Percentiles rank a stretch among this genome's conserved stretches.
phyloP scores from a whole-genome alignment of 2,329 filamentous ascomycete genomes.

The Thermochaetoides dissita region DNA sequence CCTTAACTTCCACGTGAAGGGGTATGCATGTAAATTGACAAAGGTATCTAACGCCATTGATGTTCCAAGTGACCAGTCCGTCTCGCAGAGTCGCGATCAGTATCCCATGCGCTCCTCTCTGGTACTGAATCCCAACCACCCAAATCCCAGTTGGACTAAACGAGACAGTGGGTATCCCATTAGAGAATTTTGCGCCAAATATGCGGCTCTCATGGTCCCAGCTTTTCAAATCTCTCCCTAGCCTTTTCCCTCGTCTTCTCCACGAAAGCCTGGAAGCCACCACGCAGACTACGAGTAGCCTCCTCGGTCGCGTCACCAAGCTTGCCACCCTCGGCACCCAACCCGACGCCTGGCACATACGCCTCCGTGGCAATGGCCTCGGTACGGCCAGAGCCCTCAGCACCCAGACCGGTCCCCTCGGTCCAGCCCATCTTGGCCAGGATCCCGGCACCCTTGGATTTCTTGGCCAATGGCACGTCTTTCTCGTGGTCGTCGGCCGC shows the following conservation, averaged over 20 bases:
- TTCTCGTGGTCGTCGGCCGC: constrained; percentile 4
- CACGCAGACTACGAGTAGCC: constrained; percentile 46
- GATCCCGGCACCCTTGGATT: constrained; percentile 52
- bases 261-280: constrained; percentile 47
- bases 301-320: constrained; percentile 53
- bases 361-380: constrained; percentile 50
- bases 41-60: no score
- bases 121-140: no score
- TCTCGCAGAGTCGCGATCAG: no score
- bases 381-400: constrained; percentile 46
- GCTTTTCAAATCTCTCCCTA: constrained; percentile 46
- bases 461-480: constrained; percentile 24
- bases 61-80: no score
- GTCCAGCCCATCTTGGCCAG: constrained; percentile 63
- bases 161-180: no score
- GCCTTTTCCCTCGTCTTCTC: constrained; percentile 52
- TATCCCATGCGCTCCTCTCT: no score
- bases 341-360: constrained; percentile 54
- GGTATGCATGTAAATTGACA: no score
- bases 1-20: no score
- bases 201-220: background rate
- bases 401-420: constrained; percentile 50
- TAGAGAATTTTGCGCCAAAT: background rate
- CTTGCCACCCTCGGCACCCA: constrained; percentile 56
- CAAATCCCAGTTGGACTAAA: no score